A percentile compares a stretch with the other conserved stretches of the same genome.
phyloP scores from a whole-genome alignment of 2,329 filamentous ascomycete species.

The Colletotrichum lini region DNA sequence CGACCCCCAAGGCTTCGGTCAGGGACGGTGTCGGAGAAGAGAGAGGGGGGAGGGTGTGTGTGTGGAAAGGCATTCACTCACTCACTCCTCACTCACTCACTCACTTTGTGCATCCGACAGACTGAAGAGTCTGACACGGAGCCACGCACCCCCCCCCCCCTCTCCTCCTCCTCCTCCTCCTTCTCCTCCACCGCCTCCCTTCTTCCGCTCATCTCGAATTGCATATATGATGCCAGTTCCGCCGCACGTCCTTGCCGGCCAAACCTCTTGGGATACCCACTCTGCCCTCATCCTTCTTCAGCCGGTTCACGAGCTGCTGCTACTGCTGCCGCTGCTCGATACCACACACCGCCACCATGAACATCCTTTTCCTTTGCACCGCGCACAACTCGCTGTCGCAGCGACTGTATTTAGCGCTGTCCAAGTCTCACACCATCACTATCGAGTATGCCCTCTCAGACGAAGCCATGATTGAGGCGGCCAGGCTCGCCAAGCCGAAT shows the following conservation, averaged over 20 bases:
- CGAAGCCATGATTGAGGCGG: constrained; percentile 55
- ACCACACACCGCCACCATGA: constrained; percentile 47
- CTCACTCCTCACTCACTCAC: too few relatives aligned
- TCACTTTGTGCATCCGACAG: constrained; percentile 19
- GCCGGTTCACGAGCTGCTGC: not conserved
- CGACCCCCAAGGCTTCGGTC: constrained; percentile 27
- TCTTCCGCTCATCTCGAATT: constrained; percentile 3
- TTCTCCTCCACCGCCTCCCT: not conserved
- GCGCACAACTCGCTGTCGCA: constrained; percentile 62
- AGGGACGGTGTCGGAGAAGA: constrained; percentile 12
- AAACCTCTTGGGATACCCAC: not conserved
- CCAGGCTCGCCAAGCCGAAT: constrained; percentile 53
- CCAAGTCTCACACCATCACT: constrained; percentile 53
- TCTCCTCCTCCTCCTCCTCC: not conserved
- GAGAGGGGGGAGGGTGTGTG: too few relatives aligned
- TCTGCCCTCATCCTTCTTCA: not conserved
- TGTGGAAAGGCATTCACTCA: too few relatives aligned
- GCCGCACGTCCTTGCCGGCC: constrained; percentile 10
- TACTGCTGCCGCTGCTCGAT: not conserved
- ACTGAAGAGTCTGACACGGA: constrained; percentile 24
- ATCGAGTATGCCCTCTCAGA: constrained; percentile 56
- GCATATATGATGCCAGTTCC: constrained; percentile 32
- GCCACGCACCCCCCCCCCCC: not conserved
- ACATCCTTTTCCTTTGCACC: constrained; percentile 60
- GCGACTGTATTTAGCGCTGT: constrained; percentile 54